Evolutionary conservation across 192 early-diverging fungal species (phyloP).

Genomic region (Dissophora globulifera): DNA sequence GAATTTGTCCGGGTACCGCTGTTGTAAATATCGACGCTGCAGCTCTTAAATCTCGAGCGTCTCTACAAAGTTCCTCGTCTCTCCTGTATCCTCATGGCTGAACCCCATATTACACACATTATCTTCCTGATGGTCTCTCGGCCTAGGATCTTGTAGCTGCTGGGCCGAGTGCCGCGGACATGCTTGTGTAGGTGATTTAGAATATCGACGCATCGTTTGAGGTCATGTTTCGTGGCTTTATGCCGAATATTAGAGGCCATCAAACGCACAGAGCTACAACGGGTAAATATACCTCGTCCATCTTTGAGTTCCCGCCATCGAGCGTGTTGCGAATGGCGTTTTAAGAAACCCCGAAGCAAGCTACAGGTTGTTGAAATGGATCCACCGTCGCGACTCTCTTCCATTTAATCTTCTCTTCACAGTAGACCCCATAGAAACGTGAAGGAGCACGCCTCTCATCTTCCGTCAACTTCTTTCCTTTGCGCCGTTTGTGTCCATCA

Average conservation of each 20-base stretch:
- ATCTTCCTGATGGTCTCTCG: slow-evolving; percentile 14
- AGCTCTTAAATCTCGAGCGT: background rate
- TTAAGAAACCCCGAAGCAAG: slow-evolving; percentile 7
- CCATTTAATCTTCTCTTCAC: background rate
- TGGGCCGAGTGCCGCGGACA: too few species aligned
- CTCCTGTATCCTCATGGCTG: background rate
- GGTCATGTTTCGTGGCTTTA: background rate
- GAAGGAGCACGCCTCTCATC: slow-evolving; percentile 13
- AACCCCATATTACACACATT: slow-evolving; percentile 2
- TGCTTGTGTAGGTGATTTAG: background rate
- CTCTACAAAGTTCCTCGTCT: slow-evolving; percentile 21
- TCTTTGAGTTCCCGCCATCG: background rate
- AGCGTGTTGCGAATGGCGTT: slow-evolving; percentile 8
- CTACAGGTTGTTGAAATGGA: slow-evolving; percentile 5
- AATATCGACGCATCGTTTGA: background rate
- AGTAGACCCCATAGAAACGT: slow-evolving; percentile 3
- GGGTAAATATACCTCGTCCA: background rate
- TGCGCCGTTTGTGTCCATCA: slow-evolving; percentile 1
- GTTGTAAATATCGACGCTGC: slow-evolving; percentile 4
- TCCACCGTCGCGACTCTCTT: background rate
- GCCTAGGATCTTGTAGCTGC: background rate
- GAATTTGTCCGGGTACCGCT: slow-evolving; percentile 15
- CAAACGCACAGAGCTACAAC: background rate
- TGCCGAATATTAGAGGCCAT: slow-evolving; percentile 10
- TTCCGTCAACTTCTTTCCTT: slow-evolving; percentile 7